Percentiles rank a stretch among this genome's conserved stretches.
phyloP scores from a whole-genome alignment of 345 rosid genomes.

The Populus deltoides region DNA sequence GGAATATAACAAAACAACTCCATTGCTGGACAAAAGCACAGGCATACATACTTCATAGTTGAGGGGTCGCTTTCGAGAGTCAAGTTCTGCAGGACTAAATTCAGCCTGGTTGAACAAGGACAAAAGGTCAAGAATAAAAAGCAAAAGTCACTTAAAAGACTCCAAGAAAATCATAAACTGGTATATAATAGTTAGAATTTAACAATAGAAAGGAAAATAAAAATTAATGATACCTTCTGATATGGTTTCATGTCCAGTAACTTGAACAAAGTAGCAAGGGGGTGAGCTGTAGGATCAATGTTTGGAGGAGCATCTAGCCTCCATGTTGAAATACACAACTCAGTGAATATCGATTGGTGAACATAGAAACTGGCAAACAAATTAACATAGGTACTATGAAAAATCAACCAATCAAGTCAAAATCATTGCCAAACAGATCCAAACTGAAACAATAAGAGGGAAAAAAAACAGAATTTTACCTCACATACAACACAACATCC shows the following conservation, averaged over 20 bases:
- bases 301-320: too few species aligned
- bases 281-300: constrained; percentile 33
- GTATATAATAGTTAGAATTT: neutral
- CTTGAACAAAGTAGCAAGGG: constrained; percentile 43
- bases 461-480: constrained; percentile 5
- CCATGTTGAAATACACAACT: constrained; percentile 26
- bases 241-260: constrained; percentile 42
- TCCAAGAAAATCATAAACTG: neutral
- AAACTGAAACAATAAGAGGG: neutral
- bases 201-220: neutral
- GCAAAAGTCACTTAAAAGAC: neutral
- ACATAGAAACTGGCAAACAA: constrained; percentile 37
- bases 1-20: too few species aligned
- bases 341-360: constrained; percentile 39
- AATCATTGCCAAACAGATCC: neutral
- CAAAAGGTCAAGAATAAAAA: neutral
- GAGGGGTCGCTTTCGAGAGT: constrained; percentile 38
- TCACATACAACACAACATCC: constrained; percentile 48
- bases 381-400: too few species aligned
- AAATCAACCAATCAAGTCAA: neutral
- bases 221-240: constrained; percentile 25
- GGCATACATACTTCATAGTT: constrained; percentile 27
- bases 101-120: constrained; percentile 31
- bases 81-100: constrained; percentile 35
- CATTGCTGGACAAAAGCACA: neutral